Evolutionary conservation across 352 stramenopile species (phyloP).

Genomic region (Globisporangium canariense): DNA sequence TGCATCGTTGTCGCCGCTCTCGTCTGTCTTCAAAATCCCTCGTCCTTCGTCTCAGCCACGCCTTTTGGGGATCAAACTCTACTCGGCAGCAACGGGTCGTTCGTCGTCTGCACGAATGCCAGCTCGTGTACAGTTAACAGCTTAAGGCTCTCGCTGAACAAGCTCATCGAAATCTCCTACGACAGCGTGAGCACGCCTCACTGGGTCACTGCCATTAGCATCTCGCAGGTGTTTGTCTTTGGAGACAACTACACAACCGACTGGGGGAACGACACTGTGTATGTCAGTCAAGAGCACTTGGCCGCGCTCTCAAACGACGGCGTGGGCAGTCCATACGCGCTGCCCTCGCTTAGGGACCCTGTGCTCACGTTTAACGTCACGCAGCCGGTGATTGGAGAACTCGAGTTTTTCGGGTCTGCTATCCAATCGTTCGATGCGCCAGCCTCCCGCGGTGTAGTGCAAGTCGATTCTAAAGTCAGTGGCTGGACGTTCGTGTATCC

Average conservation of each 20-base stretch:
- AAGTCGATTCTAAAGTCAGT: no score
- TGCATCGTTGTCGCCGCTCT: not conserved
- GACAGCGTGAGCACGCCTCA: not conserved
- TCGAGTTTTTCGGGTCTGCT: not conserved
- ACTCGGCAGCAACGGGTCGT: not conserved
- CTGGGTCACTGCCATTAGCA: not conserved
- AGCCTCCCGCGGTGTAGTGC: no score
- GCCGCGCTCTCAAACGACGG: not conserved
- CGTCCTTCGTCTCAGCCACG: no score
- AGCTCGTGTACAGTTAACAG: no score
- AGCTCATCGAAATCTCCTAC: not conserved
- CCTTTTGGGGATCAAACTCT: no score
- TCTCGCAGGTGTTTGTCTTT: not conserved
- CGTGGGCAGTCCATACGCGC: no score
- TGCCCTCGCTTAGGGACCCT: not conserved
- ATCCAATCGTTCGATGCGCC: not conserved
- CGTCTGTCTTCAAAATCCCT: not conserved
- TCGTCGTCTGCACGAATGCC: no score
- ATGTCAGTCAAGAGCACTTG: not conserved
- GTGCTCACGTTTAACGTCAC: not conserved
- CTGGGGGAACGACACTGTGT: not conserved
- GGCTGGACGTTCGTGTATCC: no score
- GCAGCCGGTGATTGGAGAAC: not conserved
- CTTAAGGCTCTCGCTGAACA: no score
- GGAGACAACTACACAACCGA: not conserved